Percentiles rank a stretch among this genome's conserved stretches.
Evolutionary conservation across 495 filamentous ascomycete genomes (phyloP).

Genomic region (Astrothelium subdiscretum): DNA sequence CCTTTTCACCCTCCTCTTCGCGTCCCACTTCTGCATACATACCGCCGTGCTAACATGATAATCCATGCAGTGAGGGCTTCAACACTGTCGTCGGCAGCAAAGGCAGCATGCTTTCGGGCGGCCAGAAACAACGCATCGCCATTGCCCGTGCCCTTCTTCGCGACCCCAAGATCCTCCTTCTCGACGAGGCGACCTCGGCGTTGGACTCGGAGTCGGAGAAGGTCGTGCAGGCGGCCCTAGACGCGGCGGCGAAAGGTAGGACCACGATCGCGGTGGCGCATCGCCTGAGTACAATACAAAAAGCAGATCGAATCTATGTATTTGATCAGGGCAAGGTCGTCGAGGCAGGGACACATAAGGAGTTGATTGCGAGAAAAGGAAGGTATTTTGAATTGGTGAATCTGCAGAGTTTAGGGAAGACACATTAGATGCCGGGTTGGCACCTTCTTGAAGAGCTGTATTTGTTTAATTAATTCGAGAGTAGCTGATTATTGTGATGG

Average conservation of each 20-base stretch:
- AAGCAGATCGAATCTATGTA: conserved; percentile 65
- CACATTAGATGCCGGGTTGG: neutral
- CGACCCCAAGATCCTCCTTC: conserved; percentile 66
- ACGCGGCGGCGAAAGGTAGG: conserved; percentile 54
- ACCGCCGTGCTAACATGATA: neutral
- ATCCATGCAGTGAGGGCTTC: conserved; percentile 23
- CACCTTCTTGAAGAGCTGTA: neutral
- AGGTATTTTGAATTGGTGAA: conserved; percentile 38
- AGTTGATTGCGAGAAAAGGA: conserved; percentile 47
- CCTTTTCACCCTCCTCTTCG: neutral
- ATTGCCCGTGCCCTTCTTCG: conserved; percentile 43
- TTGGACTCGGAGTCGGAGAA: conserved; percentile 63
- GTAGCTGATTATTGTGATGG: too few relatives aligned
- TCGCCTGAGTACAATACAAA: conserved; percentile 59
- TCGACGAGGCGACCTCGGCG: conserved; percentile 79
- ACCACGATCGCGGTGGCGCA: conserved; percentile 83
- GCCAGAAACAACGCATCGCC: conserved; percentile 32
- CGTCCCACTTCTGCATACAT: neutral
- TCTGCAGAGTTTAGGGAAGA: conserved; percentile 30
- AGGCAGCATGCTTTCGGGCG: conserved; percentile 28
- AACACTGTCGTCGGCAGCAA: conserved; percentile 30
- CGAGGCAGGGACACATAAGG: conserved; percentile 56
- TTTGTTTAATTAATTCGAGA: too few relatives aligned
- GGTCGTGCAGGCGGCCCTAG: conserved; percentile 59
- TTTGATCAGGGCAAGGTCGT: conserved; percentile 56